These are phyloP conservation scores for Fraxinus quadrangulata DNA, from an alignment of 257 asterid genomes.

Conservation along the genomic window DNA sequence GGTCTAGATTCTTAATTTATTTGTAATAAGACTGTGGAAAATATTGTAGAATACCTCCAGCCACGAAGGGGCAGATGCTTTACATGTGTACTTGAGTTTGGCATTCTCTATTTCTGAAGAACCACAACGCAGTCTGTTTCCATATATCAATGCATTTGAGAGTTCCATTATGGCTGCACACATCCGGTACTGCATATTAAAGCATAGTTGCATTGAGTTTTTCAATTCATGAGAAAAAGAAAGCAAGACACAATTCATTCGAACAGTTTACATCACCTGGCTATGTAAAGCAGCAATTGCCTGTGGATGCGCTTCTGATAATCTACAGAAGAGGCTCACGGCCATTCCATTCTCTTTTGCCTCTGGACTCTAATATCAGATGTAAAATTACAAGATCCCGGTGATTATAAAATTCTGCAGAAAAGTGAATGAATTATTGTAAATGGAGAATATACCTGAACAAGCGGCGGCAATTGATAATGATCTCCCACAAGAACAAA, in stretches of 20 bases:
- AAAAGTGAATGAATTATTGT: conserved; percentile 23
- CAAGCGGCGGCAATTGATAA: conserved; percentile 97
- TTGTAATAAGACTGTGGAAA: conserved; percentile 4
- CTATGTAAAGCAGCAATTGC: conserved; percentile 88
- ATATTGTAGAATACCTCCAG: conserved; percentile 56
- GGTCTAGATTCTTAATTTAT: neutral
- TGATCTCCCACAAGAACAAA: conserved; percentile 99
- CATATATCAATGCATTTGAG: conserved; percentile 92
- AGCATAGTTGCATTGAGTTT: conserved; percentile 31
- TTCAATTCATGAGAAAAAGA: conserved; percentile 8
- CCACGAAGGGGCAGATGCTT: conserved; percentile 69
- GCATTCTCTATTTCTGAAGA: conserved; percentile 80
- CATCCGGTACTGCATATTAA: conserved; percentile 90
- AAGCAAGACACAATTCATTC: conserved; percentile 12
- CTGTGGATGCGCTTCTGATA: conserved; percentile 97
- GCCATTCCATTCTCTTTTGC: conserved; percentile 95
- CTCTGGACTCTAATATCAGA: conserved; percentile 70
- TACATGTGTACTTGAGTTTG: conserved; percentile 55
- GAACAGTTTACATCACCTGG: conserved; percentile 60
- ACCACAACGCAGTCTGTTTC: conserved; percentile 85
- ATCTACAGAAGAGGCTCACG: conserved; percentile 86
- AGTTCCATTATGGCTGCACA: conserved; percentile 85
- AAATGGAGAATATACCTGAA: conserved; percentile 61
- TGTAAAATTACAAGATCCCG: conserved; percentile 29
- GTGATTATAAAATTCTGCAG: conserved; percentile 24